Base-by-base conservation (phyloP, 2,329 filamentous ascomycete genomes). In the Podosphaera leucotricha region DNA sequence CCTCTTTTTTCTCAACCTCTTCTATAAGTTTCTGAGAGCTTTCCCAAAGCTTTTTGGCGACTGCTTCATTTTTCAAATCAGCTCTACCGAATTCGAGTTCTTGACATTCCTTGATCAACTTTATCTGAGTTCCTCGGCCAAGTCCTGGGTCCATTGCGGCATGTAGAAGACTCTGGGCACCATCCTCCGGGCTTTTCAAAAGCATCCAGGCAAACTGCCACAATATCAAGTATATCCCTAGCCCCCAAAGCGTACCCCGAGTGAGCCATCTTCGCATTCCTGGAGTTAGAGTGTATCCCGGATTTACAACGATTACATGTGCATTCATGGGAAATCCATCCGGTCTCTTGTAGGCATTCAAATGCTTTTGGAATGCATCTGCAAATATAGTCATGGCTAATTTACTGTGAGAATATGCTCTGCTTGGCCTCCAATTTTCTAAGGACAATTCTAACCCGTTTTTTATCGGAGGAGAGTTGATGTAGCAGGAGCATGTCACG, bases 381-480 rank as follows among this genome's bases (percentile, higher is more conserved):
- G 82, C 86, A 57, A 98, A 95, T 15, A 80, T 75, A 68, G 87
- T 92, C 39, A 94, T 66, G 0, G 90, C 84, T 22, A 95, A 65
- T 67, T 78, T 70, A 64, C 70, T 73, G 62, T 71, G 64, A 55
- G 80, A 66, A 54, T 77, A 82, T 16, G 73, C 71, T 37, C 62
- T 67, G 3, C 61, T 59, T 0, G 74, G 66, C 0, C 71, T 66
- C 68, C 73, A 75, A 41, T 67, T 62, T 36, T 66, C 62, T 10
- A 62, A 61, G 19, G 67, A 49, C 11, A 55, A 53, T 48, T 55
- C 44, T 47, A 64, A 55, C 63, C 58, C 48, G 61, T 72, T 70
- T 40, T 68, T 68, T 18, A 81, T 64, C 7, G 83, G 66, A 13
- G 77, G 77, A 3, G 80, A 81, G 1, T 72, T 74, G 52, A 94